Base-by-base conservation (phyloP, 2,329 filamentous ascomycete species). In the Xenoacremonium recifei region DNA sequence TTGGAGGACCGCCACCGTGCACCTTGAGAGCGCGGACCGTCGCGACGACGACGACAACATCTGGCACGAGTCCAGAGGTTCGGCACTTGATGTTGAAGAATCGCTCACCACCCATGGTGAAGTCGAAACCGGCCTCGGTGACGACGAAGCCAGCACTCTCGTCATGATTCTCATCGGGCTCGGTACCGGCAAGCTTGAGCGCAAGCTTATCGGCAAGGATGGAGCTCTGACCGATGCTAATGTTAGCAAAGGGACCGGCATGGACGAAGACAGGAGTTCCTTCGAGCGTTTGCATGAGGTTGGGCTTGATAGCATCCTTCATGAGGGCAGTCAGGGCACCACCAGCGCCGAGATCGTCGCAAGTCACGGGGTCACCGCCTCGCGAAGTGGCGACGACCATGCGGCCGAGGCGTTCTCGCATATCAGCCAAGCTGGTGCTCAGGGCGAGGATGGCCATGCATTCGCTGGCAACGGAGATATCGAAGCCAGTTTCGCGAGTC, bases 31-130 rank as follows among this genome's bases (percentile, higher is more conserved):
- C 93, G 54, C 93, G 86, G 34, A 99, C 88, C 3, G 93, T 99
- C 18, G 93, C 92, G 27, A 99, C 93, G 45, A 99, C 84, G 33
- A 99, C 89, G 6, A 96, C 91, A 2, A 90, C 89, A 60, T 99
- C 93, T 2, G 93, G 93, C 3, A 89, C 82, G 34, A 99, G 84
- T 18, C 92, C 92, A 5, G 92, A 96, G 9, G 90, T 87, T 47
- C 93, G 87, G 73, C 93, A 97, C 78, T 99, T 99, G 77, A 99
- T 97, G 75, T 99, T 97, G 82, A 99, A 97, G 79, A 99, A 99
- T 39, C 93, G 87, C 77, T 99, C 93, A 50, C 93, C 93, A 51
- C 93, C 93, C 93, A 99, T 99, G 59, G 93, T 97, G 72, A 99
- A 99, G 69, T 99, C 93, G 67, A 99, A 99, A 9, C 93, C 93